Evolutionary conservation across 2,329 filamentous ascomycete genomes (phyloP), one percentile per base, ranked within the genome.

Genomic region (Trichoderma sp.): DNA sequence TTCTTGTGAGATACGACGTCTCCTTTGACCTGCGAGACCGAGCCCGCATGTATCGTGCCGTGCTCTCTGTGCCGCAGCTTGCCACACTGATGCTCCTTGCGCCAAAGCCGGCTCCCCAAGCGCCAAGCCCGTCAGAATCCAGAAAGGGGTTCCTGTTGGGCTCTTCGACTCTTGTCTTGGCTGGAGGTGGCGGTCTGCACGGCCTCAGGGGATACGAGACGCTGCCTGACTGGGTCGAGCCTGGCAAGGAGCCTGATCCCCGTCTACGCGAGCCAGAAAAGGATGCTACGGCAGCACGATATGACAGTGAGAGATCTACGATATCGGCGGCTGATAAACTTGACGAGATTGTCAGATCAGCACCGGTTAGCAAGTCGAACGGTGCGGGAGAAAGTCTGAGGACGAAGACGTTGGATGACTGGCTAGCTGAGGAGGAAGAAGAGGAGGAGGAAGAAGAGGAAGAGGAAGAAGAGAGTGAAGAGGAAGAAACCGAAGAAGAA

Each of bases 11-110:
- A 69, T 99, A 98, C 78, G 95, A 98, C 74, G 92, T 90, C 0
- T 97, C 94, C 1, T 99, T 97, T 78, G 94, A 98, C 75, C 87
- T 99, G 3, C 92, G 95, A 71, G 95, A 98, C 76, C 91, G 95
- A 27, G 90, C 94, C 2, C 89, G 95, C 35, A 86, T 97, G 70
- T 98, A 97, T 81, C 93, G 92, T 71, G 86, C 93, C 1, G 87
- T 99, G 1, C 87, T 99, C 2, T 86, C 88, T 4, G 89, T 92
- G 5, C 92, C 94, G 1, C 93, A 98, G 77, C 87, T 99, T 17
- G 95, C 95, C 3, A 93, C 91, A 1, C 84, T 99, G 15, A 91
- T 98, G 77, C 88, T 99, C 1, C 86, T 98, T 2, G 95, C 95
- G 0, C 94, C 95, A 0, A 99, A 99, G 77, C 94, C 95, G 0